Evolutionary conservation across 345 rosid species (phyloP).

Genomic region (Nephelium lappaceum): DNA sequence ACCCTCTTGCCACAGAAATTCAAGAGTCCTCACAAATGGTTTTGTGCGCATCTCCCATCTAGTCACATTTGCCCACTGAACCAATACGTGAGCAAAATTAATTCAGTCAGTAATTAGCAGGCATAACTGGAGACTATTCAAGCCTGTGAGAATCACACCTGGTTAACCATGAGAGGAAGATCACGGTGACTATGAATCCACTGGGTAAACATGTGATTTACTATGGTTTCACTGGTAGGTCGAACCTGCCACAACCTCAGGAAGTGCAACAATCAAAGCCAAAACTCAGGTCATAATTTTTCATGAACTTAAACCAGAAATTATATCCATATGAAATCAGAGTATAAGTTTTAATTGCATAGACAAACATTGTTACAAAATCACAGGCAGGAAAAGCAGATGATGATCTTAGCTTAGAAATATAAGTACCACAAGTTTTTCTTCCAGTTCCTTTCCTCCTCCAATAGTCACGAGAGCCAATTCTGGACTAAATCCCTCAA

Average conservation of each 20-base stretch:
- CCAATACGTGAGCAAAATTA: neutral
- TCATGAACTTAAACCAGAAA: slow-evolving; percentile 24
- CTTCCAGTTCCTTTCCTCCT: slow-evolving; percentile 94
- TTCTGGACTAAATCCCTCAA: slow-evolving; percentile 95
- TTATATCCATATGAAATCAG: slow-evolving; percentile 10
- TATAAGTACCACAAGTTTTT: slow-evolving; percentile 86
- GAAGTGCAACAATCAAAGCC: slow-evolving; percentile 69
- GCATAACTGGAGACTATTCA: neutral
- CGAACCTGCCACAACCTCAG: slow-evolving; percentile 98
- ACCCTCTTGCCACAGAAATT: slow-evolving; percentile 98
- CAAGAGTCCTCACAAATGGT: slow-evolving; percentile 94
- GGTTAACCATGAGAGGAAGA: slow-evolving; percentile 94
- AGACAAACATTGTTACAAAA: neutral
- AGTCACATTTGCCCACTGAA: slow-evolving; percentile 95
- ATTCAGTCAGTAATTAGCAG: neutral
- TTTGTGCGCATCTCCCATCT: slow-evolving; percentile 97
- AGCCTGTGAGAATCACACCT: slow-evolving; percentile 43
- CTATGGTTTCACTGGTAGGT: slow-evolving; percentile 95
- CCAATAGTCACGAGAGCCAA: slow-evolving; percentile 87
- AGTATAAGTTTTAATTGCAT: slow-evolving; percentile 2
- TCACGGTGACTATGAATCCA: slow-evolving; percentile 96
- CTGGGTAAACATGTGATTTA: slow-evolving; percentile 95
- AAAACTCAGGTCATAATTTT: slow-evolving; percentile 52
- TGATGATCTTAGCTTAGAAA: slow-evolving; percentile 1
- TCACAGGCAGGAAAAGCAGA: slow-evolving; percentile 13